These are phyloP conservation scores for Fusarium luffae DNA, from an alignment of 2,329 filamentous ascomycete genomes.

Conservation along the genomic window DNA sequence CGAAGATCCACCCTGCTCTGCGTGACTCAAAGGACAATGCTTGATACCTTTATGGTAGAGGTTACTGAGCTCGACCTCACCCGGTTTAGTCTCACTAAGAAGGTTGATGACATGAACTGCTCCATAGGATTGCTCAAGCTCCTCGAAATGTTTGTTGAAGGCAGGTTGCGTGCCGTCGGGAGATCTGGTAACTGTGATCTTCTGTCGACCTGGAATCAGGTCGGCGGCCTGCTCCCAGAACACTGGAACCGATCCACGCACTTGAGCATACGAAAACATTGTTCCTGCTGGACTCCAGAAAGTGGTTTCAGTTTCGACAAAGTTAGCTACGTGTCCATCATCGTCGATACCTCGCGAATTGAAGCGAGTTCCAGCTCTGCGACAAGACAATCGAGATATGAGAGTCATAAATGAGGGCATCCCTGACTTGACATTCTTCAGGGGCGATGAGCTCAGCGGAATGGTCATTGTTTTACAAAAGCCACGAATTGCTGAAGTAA, in stretches of 20 bases:
- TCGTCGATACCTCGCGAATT: conserved; percentile 98
- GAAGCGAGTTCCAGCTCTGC: conserved; percentile 92
- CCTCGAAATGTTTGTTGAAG: conserved; percentile 93
- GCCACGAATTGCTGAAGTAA: conserved; percentile 93
- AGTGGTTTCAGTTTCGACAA: conserved; percentile 96
- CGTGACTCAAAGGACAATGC: conserved; percentile 76
- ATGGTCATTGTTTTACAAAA: conserved; percentile 91
- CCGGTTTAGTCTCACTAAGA: conserved; percentile 87
- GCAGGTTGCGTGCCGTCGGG: conserved; percentile 91
- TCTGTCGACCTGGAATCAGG: conserved; percentile 90
- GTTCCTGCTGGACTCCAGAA: conserved; percentile 84
- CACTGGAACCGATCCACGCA: conserved; percentile 90
- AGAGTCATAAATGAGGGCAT: conserved; percentile 87
- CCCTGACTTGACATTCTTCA: conserved; percentile 73
- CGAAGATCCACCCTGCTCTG: conserved; percentile 62
- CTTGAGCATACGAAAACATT: conserved; percentile 93
- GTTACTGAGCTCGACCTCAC: conserved; percentile 84
- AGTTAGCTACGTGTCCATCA: conserved; percentile 96
- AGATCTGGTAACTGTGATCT: conserved; percentile 90
- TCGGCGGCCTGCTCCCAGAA: conserved; percentile 97
- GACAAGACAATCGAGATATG: conserved; percentile 90
- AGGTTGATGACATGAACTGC: conserved; percentile 93
- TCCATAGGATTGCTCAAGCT: conserved; percentile 87
- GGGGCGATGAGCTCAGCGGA: conserved; percentile 78
- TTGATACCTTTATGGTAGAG: conserved; percentile 82